Percentiles rank a stretch among this genome's conserved stretches.
Conservation (phyloP, 2,329 filamentous ascomycete species). For the Colletotrichum euphorbiae region DNA sequence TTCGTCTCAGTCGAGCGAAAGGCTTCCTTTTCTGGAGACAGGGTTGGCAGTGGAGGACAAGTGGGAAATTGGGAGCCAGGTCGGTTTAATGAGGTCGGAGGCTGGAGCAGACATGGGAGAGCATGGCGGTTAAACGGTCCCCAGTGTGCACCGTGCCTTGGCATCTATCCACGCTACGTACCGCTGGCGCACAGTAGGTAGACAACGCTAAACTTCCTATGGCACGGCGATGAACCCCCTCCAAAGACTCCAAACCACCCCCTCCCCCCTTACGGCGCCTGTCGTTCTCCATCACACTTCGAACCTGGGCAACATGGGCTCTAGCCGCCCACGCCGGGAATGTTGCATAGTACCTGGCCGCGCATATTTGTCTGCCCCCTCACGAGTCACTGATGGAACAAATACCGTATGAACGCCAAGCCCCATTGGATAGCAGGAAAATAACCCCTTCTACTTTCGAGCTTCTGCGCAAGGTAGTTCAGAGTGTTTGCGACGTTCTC, state of each 20-base stretch:
- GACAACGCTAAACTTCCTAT: too few species aligned
- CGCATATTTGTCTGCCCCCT: background rate
- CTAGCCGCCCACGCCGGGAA: background rate
- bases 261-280: background rate
- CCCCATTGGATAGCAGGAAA: background rate
- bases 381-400: background rate
- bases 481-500: background rate
- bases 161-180: too few species aligned
- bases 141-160: background rate
- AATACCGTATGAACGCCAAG: background rate
- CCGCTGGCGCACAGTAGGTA: too few species aligned
- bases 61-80: background rate
- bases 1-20: too few species aligned
- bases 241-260: too few species aligned
- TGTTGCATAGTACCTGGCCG: background rate
- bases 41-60: background rate
- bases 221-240: too few species aligned
- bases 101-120: conserved; percentile 3
- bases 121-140: conserved; percentile 10
- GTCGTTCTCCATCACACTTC: background rate
- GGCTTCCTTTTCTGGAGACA: background rate
- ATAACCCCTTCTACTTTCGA: background rate
- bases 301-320: background rate
- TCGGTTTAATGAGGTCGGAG: conserved; percentile 17
- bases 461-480: background rate